Evolutionary conservation across 148 eudicot species (phyloP).

Genomic region (Cornus controversa): DNA sequence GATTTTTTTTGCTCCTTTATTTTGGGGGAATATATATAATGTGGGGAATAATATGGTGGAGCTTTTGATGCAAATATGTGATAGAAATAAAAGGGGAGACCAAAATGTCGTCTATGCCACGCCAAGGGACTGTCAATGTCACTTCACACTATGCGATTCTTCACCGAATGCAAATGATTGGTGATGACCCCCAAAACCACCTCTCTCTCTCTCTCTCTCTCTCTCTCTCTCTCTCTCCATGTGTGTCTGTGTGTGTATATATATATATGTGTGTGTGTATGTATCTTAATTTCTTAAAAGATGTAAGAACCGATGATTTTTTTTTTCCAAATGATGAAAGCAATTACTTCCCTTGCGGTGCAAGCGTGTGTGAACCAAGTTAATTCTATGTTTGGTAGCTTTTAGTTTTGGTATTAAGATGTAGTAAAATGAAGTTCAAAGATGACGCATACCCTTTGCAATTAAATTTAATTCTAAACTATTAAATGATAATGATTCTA

Average conservation of each 20-base stretch:
- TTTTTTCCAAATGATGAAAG: conserved; percentile 9
- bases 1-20: not conserved
- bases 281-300: not conserved
- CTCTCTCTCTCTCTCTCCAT: too few relatives aligned
- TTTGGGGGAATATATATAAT: not conserved
- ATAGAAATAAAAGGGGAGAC: not conserved
- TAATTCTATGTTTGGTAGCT: not conserved
- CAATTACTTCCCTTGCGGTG: conserved; percentile 7
- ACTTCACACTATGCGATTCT: not conserved
- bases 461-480: too few relatives aligned
- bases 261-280: not conserved
- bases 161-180: conserved; percentile 7
- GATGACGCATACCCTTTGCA: too few relatives aligned
- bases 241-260: too few relatives aligned
- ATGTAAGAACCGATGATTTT: not conserved
- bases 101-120: conserved; percentile 7
- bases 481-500: too few relatives aligned
- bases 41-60: conserved; percentile 5
- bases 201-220: too few relatives aligned
- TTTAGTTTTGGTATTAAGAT: not conserved
- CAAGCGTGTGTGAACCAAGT: conserved; percentile 1
- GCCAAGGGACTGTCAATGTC: conserved; percentile 10
- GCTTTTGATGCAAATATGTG: conserved; percentile 14
- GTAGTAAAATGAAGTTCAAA: not conserved
- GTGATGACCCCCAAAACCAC: too few relatives aligned